Percentiles rank a stretch among this genome's conserved stretches.
Evolutionary conservation across 768 basidiomycete species (phyloP).

Genomic region (Termitomyces sp.): DNA sequence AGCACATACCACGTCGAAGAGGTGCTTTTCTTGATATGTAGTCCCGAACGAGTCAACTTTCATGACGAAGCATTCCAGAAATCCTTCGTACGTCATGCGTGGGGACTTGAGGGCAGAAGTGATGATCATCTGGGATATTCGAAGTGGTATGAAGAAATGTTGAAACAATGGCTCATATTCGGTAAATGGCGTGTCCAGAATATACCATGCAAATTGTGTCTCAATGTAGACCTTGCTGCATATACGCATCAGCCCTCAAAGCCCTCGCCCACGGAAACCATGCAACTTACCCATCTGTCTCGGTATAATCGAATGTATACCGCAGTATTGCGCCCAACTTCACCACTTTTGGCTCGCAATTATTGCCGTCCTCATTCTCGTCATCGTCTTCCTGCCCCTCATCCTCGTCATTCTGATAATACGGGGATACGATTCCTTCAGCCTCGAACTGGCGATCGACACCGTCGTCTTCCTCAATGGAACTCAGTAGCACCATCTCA

Average conservation of each 20-base stretch:
- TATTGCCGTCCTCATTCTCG: slow-evolving; percentile 25
- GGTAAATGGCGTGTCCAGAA: slow-evolving; percentile 46
- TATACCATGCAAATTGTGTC: slow-evolving; percentile 64
- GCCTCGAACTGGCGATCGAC: slow-evolving; percentile 46
- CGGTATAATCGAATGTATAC: slow-evolving; percentile 51
- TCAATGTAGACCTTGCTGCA: slow-evolving; percentile 64
- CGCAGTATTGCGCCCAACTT: slow-evolving; percentile 46
- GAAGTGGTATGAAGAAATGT: slow-evolving; percentile 51
- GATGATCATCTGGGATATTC: slow-evolving; percentile 49
- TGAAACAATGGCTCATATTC: slow-evolving; percentile 43
- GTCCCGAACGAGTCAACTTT: slow-evolving; percentile 36
- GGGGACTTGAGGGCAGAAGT: slow-evolving; percentile 32
- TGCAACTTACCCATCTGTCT: slow-evolving; percentile 47
- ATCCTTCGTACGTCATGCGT: slow-evolving; percentile 28
- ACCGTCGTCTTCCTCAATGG: slow-evolving; percentile 43
- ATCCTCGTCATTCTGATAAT: slow-evolving; percentile 56
- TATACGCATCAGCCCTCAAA: neutral
- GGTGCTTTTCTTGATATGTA: slow-evolving; percentile 31
- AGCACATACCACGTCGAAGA: slow-evolving; percentile 31
- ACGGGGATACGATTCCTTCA: slow-evolving; percentile 51
- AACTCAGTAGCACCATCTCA: slow-evolving; percentile 46
- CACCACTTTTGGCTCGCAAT: slow-evolving; percentile 32
- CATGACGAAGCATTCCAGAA: slow-evolving; percentile 32
- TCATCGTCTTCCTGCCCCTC: slow-evolving; percentile 57
- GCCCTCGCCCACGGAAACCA: slow-evolving; percentile 2